Evolutionary conservation across 2,329 filamentous ascomycete genomes (phyloP).

Genomic region (Daldinia eschscholtzii): DNA sequence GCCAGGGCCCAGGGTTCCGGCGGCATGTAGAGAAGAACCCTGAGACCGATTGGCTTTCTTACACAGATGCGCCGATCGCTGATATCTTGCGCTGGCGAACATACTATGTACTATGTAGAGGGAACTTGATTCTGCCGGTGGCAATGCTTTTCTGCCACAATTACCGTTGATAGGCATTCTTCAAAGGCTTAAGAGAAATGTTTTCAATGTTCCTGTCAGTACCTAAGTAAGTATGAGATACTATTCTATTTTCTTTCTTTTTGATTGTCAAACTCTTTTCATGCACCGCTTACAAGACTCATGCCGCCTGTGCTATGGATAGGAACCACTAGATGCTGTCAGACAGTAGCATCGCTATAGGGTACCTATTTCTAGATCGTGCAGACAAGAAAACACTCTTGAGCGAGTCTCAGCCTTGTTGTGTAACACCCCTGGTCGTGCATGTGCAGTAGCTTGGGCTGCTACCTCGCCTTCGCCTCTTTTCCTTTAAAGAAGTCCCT

Average conservation of each 20-base stretch:
- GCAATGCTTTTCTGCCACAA: constrained; percentile 39
- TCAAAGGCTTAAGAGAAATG: constrained; percentile 2
- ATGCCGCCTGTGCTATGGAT: constrained; percentile 27
- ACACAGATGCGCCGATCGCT: constrained; percentile 29
- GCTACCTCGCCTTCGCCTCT: constrained; percentile 43
- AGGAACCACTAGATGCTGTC: constrained; percentile 30
- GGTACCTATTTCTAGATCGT: constrained; percentile 46
- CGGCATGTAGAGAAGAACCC: constrained; percentile 21
- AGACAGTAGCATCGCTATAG: constrained; percentile 25
- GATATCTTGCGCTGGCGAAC: constrained; percentile 24
- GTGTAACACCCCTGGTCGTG: constrained; percentile 40
- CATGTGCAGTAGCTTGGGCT: constrained; percentile 32
- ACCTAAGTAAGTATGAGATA: neutral
- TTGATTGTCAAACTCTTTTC: neutral
- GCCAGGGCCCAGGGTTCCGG: constrained; percentile 20
- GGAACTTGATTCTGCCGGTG: constrained; percentile 42
- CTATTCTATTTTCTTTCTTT: constrained; percentile 8
- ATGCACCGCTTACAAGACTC: constrained; percentile 21
- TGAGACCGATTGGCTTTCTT: constrained; percentile 28
- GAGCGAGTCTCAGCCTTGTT: constrained; percentile 44
- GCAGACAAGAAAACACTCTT: constrained; percentile 27
- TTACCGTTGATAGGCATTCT: constrained; percentile 23
- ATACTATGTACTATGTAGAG: constrained; percentile 9
- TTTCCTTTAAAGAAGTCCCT: constrained; percentile 33
- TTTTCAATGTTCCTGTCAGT: constrained; percentile 3